These are phyloP conservation scores for Hsuehochloa calcarea DNA, from an alignment of 176 grass and related monocot species.

Conservation along the genomic window DNA sequence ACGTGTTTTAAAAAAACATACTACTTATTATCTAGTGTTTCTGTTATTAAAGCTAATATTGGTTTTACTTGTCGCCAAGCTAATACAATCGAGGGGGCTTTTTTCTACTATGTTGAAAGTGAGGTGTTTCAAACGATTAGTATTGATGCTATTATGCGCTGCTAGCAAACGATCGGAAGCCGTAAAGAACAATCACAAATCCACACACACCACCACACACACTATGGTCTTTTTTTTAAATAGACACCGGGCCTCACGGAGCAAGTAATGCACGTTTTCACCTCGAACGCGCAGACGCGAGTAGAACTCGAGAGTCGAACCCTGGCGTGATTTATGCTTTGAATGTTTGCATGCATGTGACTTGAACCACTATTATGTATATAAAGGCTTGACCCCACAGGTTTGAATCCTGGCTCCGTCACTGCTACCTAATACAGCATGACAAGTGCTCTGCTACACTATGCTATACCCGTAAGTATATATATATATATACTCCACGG, in stretches of 20 bases:
- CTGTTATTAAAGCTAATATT: neutral
- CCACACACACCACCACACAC: too few species aligned
- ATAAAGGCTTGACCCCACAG: neutral
- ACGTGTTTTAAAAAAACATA: neutral
- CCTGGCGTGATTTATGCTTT: neutral
- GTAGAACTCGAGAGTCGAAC: too few species aligned
- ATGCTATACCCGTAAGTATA: neutral
- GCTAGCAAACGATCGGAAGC: neutral
- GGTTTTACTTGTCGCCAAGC: neutral
- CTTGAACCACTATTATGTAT: too few species aligned
- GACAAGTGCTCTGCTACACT: neutral
- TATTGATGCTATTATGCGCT: neutral
- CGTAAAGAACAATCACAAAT: neutral
- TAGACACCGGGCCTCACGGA: too few species aligned
- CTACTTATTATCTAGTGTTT: neutral
- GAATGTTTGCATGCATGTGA: too few species aligned
- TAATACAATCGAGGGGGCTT: too few species aligned
- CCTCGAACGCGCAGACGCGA: too few species aligned
- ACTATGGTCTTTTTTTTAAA: too few species aligned
- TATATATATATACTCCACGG: neutral
- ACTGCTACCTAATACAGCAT: conserved; percentile 7
- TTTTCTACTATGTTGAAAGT: neutral
- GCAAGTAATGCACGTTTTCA: too few species aligned
- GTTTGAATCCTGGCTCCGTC: neutral
- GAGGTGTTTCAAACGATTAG: neutral